A percentile compares a stretch with the other conserved stretches of the same genome.
phyloP scores from a whole-genome alignment of 768 basidiomycete species.

The Leucocoprinus sp. region DNA sequence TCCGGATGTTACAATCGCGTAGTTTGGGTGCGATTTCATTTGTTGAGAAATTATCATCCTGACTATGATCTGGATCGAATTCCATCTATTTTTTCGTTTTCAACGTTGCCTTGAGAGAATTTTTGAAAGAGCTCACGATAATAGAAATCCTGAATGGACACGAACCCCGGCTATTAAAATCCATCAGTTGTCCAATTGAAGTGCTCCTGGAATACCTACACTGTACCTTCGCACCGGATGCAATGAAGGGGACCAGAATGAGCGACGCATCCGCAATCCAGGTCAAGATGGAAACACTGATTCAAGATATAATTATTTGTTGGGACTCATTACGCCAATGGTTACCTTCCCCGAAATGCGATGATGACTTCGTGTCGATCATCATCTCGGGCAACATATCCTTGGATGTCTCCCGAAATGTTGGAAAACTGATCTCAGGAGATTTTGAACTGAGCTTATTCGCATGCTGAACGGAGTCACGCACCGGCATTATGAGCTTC shows the following conservation, averaged over 20 bases:
- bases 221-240: slow-evolving; percentile 35
- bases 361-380: slow-evolving; percentile 38
- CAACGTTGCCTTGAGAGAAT: neutral
- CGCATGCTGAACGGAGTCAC: neutral
- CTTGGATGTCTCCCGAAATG: slow-evolving; percentile 34
- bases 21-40: slow-evolving; percentile 26
- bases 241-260: slow-evolving; percentile 33
- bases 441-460: neutral
- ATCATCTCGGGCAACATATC: slow-evolving; percentile 43
- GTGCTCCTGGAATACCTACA: slow-evolving; percentile 18
- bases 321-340: neutral
- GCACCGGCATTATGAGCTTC: slow-evolving; percentile 29
- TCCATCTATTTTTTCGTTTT: slow-evolving; percentile 37
- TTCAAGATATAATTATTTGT: neutral
- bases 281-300: slow-evolving; percentile 34
- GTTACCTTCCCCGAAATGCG: slow-evolving; percentile 42
- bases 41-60: slow-evolving; percentile 28
- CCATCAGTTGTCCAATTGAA: neutral
- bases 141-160: slow-evolving; percentile 44
- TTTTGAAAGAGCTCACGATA: slow-evolving; percentile 26
- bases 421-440: slow-evolving; percentile 30
- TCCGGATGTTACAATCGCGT: slow-evolving; percentile 37
- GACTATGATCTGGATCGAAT: slow-evolving; percentile 35
- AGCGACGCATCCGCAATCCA: slow-evolving; percentile 35
- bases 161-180: slow-evolving; percentile 26